A percentile compares a stretch with the other conserved stretches of the same genome.
These are phyloP conservation scores for Ascochyta rabiei DNA, from an alignment of 2,329 filamentous ascomycete genomes.

Conservation along the genomic window DNA sequence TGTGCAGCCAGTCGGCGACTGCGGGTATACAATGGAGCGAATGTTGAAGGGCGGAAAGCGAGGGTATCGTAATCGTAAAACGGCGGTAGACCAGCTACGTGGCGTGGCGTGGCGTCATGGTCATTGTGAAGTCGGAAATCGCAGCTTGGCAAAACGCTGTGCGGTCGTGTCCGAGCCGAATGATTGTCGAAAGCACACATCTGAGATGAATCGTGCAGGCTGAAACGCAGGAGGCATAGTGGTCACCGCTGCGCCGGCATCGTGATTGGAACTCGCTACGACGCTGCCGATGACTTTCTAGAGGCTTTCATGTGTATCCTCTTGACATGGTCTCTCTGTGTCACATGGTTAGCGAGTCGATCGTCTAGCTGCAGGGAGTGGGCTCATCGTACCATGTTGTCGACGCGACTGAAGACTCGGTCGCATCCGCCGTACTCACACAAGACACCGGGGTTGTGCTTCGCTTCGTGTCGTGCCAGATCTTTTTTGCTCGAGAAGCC, in stretches of 20 bases:
- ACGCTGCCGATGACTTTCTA: conserved; percentile 31
- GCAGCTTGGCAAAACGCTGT: background rate
- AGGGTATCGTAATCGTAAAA: conserved; percentile 42
- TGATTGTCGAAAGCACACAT: background rate
- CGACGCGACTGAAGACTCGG: conserved; percentile 64
- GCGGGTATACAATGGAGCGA: conserved; percentile 21
- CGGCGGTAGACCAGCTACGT: conserved; percentile 19
- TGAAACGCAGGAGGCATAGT: background rate
- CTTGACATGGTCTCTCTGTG: conserved; percentile 50
- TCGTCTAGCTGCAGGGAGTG: background rate
- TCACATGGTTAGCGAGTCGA: conserved; percentile 23
- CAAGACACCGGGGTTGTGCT: conserved; percentile 65
- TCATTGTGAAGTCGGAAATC: conserved; percentile 7
- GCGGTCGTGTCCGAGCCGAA: background rate
- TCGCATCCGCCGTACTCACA: conserved; percentile 65
- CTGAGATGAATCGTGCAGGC: background rate
- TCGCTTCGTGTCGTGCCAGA: conserved; percentile 65
- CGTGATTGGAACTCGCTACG: conserved; percentile 8
- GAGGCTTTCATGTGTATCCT: conserved; percentile 48
- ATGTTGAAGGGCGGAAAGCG: conserved; percentile 17
- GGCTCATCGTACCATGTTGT: conserved; percentile 61
- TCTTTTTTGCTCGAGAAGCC: conserved; percentile 70
- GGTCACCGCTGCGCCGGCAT: background rate
- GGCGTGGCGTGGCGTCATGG: conserved; percentile 16
- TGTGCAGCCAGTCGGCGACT: conserved; percentile 16